These are phyloP conservation scores for Aspergillus clavatus DNA, from an alignment of 2,329 filamentous ascomycete genomes.

Conservation along the genomic window DNA sequence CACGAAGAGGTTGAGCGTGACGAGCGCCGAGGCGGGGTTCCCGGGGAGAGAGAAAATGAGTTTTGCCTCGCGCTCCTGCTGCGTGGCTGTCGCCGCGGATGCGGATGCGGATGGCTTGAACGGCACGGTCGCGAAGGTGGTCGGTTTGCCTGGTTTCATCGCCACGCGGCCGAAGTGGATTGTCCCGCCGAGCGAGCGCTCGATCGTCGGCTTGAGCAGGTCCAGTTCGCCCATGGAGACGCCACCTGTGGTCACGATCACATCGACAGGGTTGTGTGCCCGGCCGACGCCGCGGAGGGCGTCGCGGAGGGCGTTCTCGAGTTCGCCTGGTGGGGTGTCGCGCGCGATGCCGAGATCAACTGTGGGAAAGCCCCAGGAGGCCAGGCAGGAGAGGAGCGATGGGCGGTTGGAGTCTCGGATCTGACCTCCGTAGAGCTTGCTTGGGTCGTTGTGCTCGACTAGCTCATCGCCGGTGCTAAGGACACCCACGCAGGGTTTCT, in stretches of 20 bases:
- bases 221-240: constrained; percentile 98
- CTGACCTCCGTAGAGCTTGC: constrained; percentile 67
- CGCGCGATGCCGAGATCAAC: constrained; percentile 79
- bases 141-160: constrained; percentile 98
- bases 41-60: constrained; percentile 87
- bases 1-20: constrained; percentile 92
- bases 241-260: constrained; percentile 87
- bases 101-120: constrained; percentile 43
- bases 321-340: constrained; percentile 53
- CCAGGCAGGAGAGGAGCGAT: constrained; percentile 73
- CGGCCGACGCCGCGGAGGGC: constrained; percentile 58
- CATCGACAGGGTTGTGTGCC: constrained; percentile 53
- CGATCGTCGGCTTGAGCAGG: constrained; percentile 91
- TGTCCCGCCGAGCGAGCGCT: constrained; percentile 79
- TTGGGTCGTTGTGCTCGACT: constrained; percentile 62
- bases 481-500: constrained; percentile 73
- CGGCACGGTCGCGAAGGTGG: constrained; percentile 87
- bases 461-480: constrained; percentile 95
- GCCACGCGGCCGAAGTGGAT: constrained; percentile 94
- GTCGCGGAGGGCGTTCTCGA: constrained; percentile 72
- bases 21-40: constrained; percentile 87
- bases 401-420: constrained; percentile 92
- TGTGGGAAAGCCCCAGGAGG: constrained; percentile 69
- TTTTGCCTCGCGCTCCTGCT: constrained; percentile 57
- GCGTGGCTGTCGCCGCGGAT: too few relatives aligned